Evolutionary conservation across 805 yeast species (phyloP).

Genomic region (Kuraishia capsulata): DNA sequence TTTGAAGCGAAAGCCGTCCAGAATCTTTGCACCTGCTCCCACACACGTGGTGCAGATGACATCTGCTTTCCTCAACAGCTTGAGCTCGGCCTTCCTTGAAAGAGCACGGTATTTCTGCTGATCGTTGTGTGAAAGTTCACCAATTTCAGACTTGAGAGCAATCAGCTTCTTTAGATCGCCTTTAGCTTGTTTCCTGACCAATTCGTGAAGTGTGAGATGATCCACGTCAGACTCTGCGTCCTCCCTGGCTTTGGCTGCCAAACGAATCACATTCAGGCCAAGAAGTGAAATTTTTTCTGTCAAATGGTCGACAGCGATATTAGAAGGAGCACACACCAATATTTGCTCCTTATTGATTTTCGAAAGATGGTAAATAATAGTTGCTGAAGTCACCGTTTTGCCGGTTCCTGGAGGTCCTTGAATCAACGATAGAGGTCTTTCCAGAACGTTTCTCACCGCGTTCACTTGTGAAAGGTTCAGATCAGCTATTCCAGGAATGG

Average conservation of each 20-base stretch:
- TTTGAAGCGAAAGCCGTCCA: constrained; percentile 48
- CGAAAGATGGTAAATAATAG: constrained; percentile 70
- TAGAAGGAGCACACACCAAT: constrained; percentile 91
- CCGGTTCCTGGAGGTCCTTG: constrained; percentile 99
- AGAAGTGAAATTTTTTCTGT: constrained; percentile 61
- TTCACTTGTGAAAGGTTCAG: constrained; percentile 71
- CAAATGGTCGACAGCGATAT: constrained; percentile 89
- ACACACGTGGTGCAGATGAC: constrained; percentile 89
- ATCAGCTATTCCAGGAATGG: constrained; percentile 58
- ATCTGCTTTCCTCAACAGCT: constrained; percentile 47
- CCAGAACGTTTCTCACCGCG: constrained; percentile 65
- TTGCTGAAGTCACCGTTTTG: constrained; percentile 88
- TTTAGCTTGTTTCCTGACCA: constrained; percentile 37
- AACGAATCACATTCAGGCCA: constrained; percentile 70
- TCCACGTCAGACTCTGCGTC: constrained; percentile 63
- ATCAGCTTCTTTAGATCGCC: constrained; percentile 52
- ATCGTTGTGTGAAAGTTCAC: constrained; percentile 57
- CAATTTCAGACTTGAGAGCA: constrained; percentile 51
- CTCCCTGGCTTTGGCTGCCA: constrained; percentile 72
- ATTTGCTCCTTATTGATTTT: constrained; percentile 54
- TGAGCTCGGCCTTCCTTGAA: constrained; percentile 37
- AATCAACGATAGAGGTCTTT: constrained; percentile 67
- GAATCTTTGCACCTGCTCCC: constrained; percentile 76
- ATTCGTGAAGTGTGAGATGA: constrained; percentile 46
- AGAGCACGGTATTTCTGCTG: constrained; percentile 31